Evolutionary conservation across 345 rosid genomes (phyloP).

Genomic region (Corymbia maculata): DNA sequence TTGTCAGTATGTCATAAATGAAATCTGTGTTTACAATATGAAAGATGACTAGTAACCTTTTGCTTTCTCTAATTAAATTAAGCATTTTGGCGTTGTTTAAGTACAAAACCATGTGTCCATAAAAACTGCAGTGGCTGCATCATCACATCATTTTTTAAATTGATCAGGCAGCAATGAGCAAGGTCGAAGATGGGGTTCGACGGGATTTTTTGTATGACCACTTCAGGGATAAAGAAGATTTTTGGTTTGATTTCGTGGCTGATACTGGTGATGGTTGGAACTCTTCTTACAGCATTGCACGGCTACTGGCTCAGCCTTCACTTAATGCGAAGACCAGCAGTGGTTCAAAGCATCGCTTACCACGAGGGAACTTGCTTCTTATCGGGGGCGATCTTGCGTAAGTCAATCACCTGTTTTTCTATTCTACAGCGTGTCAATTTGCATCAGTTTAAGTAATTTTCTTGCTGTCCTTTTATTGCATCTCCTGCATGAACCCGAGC

Average conservation of each 20-base stretch:
- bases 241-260: slow-evolving; percentile 99
- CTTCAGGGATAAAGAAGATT: slow-evolving; percentile 50
- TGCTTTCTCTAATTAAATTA: not conserved
- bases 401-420: slow-evolving; percentile 21
- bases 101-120: not conserved
- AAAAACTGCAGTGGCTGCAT: not conserved
- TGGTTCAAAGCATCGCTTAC: slow-evolving; percentile 35
- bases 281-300: slow-evolving; percentile 77
- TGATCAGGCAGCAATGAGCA: slow-evolving; percentile 80
- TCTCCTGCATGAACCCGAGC: not conserved
- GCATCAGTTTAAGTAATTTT: not conserved
- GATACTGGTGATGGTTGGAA: slow-evolving; percentile 99
- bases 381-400: slow-evolving; percentile 99
- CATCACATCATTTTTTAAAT: not conserved
- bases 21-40: too few relatives aligned
- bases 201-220: slow-evolving; percentile 70
- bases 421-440: not conserved
- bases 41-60: too few relatives aligned
- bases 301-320: slow-evolving; percentile 81
- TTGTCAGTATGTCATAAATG: not conserved
- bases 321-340: slow-evolving; percentile 16
- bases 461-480: not conserved
- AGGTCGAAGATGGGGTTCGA: slow-evolving; percentile 28
- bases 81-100: not conserved
- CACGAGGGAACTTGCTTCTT: slow-evolving; percentile 67